Percentiles rank a stretch among this genome's conserved stretches.
These are phyloP conservation scores for Fusarium sp. DNA, from an alignment of 2,329 filamentous ascomycete genomes.

Conservation along the genomic window DNA sequence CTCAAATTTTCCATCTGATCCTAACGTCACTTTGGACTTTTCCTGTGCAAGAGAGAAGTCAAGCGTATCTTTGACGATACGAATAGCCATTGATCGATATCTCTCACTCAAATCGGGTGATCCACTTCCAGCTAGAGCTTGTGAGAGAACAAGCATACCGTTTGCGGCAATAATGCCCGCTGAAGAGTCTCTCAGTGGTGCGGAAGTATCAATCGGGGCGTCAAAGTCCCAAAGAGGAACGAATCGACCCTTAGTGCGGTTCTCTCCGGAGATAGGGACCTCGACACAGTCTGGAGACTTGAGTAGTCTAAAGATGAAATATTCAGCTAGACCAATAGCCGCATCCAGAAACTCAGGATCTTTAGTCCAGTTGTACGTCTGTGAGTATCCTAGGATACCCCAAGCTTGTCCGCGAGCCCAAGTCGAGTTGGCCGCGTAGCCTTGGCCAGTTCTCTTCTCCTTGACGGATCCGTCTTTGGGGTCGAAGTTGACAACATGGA, in stretches of 20 bases:
- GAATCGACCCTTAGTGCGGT: slow-evolving; percentile 31
- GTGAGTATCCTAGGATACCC: slow-evolving; percentile 60
- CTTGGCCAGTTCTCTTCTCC: slow-evolving; percentile 58
- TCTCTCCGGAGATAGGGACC: slow-evolving; percentile 7
- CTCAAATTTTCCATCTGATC: not conserved
- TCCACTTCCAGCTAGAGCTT: slow-evolving; percentile 40
- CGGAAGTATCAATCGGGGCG: slow-evolving; percentile 49
- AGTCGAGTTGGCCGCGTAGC: slow-evolving; percentile 55
- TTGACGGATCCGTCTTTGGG: slow-evolving; percentile 54
- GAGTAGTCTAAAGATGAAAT: slow-evolving; percentile 57
- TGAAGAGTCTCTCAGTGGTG: slow-evolving; percentile 49
- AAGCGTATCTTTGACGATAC: slow-evolving; percentile 45
- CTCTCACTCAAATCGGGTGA: slow-evolving; percentile 19
- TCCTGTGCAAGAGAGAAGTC: slow-evolving; percentile 39
- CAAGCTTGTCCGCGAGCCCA: slow-evolving; percentile 64
- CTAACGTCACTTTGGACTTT: not conserved
- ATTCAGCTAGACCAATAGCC: slow-evolving; percentile 57
- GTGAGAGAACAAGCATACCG: slow-evolving; percentile 50
- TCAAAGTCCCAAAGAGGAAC: slow-evolving; percentile 58
- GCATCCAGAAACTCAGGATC: slow-evolving; percentile 55
- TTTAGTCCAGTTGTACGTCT: slow-evolving; percentile 59
- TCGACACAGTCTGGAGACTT: slow-evolving; percentile 45
- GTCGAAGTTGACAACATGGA: slow-evolving; percentile 61
- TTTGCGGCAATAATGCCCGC: slow-evolving; percentile 52
- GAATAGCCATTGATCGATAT: slow-evolving; percentile 42